These are phyloP conservation scores for Pulchroboletus neoregius DNA, from an alignment of 1,284 basidiomycete genomes.

Conservation along the genomic window DNA sequence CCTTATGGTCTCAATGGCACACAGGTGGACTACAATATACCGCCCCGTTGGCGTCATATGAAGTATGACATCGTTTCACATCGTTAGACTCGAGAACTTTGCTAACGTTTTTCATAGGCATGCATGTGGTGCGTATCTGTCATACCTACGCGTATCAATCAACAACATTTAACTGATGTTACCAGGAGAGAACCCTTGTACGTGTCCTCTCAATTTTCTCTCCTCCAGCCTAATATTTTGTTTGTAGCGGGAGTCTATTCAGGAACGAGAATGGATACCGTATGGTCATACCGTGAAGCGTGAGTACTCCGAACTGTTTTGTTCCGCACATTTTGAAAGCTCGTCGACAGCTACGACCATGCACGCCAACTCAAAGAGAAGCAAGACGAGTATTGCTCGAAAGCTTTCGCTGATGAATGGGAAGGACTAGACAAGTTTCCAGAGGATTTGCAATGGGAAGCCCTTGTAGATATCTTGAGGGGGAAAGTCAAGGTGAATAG, in stretches of 20 bases:
- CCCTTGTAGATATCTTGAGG: slow-evolving; percentile 77
- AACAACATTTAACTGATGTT: background rate
- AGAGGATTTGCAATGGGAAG: slow-evolving; percentile 75
- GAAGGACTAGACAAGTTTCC: slow-evolving; percentile 63
- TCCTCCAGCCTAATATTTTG: slow-evolving; percentile 3
- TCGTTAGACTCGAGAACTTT: background rate
- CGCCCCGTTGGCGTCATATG: slow-evolving; percentile 48
- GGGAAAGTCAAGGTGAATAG: slow-evolving; percentile 63
- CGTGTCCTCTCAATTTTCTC: background rate
- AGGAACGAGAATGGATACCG: slow-evolving; percentile 45
- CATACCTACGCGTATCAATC: background rate
- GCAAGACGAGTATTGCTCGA: slow-evolving; percentile 70
- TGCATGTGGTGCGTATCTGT: slow-evolving; percentile 37
- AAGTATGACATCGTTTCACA: slow-evolving; percentile 29
- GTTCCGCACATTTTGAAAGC: slow-evolving; percentile 20
- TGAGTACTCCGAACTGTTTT: slow-evolving; percentile 11
- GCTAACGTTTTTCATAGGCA: slow-evolving; percentile 33
- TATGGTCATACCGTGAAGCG: slow-evolving; percentile 52
- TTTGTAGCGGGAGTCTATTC: slow-evolving; percentile 24
- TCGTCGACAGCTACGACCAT: slow-evolving; percentile 32
- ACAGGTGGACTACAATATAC: slow-evolving; percentile 26
- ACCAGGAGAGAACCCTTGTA: slow-evolving; percentile 28
- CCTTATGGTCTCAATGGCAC: slow-evolving; percentile 39
- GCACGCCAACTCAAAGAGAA: slow-evolving; percentile 56
- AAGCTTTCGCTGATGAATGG: slow-evolving; percentile 53